phyloP scores from a whole-genome alignment of 495 filamentous ascomycete species.

The Aspergillus diversus region DNA sequence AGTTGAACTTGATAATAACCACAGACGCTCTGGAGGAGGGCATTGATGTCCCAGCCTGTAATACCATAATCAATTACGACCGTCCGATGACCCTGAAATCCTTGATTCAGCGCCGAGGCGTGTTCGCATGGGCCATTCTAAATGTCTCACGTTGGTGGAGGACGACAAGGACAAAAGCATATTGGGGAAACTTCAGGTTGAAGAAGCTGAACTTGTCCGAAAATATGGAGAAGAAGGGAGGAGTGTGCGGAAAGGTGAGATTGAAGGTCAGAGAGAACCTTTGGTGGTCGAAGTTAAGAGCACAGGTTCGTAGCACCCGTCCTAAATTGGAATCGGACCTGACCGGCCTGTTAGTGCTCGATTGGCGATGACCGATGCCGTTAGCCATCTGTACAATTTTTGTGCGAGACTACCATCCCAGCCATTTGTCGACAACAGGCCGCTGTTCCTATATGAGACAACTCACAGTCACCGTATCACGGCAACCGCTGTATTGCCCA shows the following conservation, averaged over 20 bases:
- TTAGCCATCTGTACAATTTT: constrained; percentile 10
- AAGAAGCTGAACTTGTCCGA: constrained; percentile 69
- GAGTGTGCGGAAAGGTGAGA: constrained; percentile 36
- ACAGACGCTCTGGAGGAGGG: constrained; percentile 84
- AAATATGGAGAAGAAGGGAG: constrained; percentile 68
- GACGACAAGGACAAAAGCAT: constrained; percentile 25
- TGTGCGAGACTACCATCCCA: constrained; percentile 1
- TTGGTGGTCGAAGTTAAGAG: constrained; percentile 35
- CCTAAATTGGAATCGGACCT: background rate
- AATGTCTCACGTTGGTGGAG: constrained; percentile 61
- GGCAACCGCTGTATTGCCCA: constrained; percentile 65
- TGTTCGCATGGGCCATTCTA: constrained; percentile 67
- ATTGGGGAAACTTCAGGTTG: constrained; percentile 49
- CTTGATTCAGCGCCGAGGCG: constrained; percentile 78
- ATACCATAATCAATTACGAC: constrained; percentile 76
- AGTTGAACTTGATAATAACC: constrained; percentile 72
- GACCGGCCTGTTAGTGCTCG: constrained; percentile 8
- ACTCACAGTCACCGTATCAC: background rate
- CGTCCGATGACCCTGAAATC: constrained; percentile 68
- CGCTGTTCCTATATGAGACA: background rate
- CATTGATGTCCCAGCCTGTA: constrained; percentile 78
- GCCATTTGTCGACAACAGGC: background rate
- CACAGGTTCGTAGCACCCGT: constrained; percentile 40
- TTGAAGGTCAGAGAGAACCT: constrained; percentile 50
- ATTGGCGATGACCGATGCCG: constrained; percentile 9